Conservation (phyloP, 176 grass and related monocot species). For the Bonia amplexicaulis region DNA sequence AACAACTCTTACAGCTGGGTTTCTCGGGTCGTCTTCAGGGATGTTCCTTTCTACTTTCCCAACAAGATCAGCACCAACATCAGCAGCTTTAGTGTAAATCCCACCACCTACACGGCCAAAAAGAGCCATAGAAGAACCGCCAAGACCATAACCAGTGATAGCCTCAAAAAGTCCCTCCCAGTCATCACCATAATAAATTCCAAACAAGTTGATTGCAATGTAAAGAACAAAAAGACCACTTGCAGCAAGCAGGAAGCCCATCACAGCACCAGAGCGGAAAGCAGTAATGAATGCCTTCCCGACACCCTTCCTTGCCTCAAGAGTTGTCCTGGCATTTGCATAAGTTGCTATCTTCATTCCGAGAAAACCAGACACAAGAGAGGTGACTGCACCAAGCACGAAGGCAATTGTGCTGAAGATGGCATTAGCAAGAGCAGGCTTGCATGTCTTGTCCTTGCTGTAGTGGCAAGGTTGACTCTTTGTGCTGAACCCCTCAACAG, state of each 20-base stretch:
- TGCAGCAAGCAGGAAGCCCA: slow-evolving; percentile 95
- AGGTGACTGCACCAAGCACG: slow-evolving; percentile 80
- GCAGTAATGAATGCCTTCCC: slow-evolving; percentile 88
- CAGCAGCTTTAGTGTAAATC: slow-evolving; percentile 95
- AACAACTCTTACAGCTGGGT: slow-evolving; percentile 74
- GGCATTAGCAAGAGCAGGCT: slow-evolving; percentile 87
- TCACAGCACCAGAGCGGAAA: slow-evolving; percentile 93
- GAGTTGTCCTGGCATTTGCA: slow-evolving; percentile 88
- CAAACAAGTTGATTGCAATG: slow-evolving; percentile 75
- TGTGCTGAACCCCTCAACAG: slow-evolving; percentile 86
- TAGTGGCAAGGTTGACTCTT: slow-evolving; percentile 85
- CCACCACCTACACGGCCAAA: slow-evolving; percentile 94
- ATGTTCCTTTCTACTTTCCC: slow-evolving; percentile 91
- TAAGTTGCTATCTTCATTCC: slow-evolving; percentile 97
- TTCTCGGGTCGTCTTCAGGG: slow-evolving; percentile 94
- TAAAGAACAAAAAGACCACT: slow-evolving; percentile 92
- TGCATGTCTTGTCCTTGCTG: slow-evolving; percentile 80
- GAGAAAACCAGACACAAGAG: slow-evolving; percentile 86
- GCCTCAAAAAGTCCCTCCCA: slow-evolving; percentile 94
- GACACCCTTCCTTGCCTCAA: slow-evolving; percentile 88
- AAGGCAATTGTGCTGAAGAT: slow-evolving; percentile 87
- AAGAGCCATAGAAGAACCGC: slow-evolving; percentile 93
- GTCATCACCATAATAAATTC: slow-evolving; percentile 90
- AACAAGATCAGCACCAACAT: slow-evolving; percentile 92
- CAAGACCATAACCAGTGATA: slow-evolving; percentile 92